Evolutionary conservation across 768 basidiomycete species (phyloP).

Genomic region (Russula sp.): DNA sequence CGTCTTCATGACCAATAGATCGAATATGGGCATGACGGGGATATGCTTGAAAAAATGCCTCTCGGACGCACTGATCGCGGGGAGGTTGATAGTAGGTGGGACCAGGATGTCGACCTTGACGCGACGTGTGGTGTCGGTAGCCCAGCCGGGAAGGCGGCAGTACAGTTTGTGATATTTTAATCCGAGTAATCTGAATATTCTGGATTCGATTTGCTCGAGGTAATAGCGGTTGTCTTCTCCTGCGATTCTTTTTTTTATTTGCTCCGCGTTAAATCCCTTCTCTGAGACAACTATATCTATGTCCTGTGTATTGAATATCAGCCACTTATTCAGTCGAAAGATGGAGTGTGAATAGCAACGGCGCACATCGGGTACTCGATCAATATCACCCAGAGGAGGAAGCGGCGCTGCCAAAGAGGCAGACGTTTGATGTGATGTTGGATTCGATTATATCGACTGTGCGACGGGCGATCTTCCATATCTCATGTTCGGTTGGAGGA

Average conservation of each 20-base stretch:
- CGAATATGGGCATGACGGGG: conserved; percentile 22
- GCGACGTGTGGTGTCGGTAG: not conserved
- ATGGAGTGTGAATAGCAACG: no score
- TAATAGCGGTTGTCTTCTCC: conserved; percentile 9
- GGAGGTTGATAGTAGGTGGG: conserved; percentile 2
- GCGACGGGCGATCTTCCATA: conserved; percentile 19
- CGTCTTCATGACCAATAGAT: conserved; percentile 20
- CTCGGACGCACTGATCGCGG: not conserved
- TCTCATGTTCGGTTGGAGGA: conserved; percentile 14
- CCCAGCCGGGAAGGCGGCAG: conserved; percentile 21
- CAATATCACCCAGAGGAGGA: conserved; percentile 10
- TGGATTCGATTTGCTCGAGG: conserved; percentile 3
- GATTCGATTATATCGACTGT: conserved; percentile 8
- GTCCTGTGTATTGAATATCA: not conserved
- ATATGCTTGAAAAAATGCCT: not conserved
- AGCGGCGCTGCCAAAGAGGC: conserved; percentile 21
- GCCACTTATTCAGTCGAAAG: not conserved
- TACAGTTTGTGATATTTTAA: not conserved
- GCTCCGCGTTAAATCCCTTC: no score
- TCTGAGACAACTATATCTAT: conserved; percentile 6
- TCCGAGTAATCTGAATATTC: no score
- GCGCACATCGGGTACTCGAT: conserved; percentile 17
- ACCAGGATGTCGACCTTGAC: conserved; percentile 23
- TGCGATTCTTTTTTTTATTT: not conserved
- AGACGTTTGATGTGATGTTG: not conserved